Evolutionary conservation across 305 asterid genomes (phyloP).

Genomic region (Fraxinus greggii): DNA sequence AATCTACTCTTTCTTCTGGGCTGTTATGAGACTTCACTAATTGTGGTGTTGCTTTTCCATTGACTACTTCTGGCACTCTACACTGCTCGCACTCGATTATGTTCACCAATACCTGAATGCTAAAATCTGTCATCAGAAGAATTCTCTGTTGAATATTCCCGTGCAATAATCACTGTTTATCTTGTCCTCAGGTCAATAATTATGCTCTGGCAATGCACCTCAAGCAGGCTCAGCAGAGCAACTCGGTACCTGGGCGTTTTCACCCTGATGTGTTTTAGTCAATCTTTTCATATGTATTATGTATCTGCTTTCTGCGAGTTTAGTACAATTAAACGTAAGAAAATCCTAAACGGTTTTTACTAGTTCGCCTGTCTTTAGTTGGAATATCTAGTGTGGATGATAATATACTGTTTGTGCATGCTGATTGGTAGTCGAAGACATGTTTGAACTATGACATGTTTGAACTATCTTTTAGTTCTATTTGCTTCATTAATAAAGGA

Average conservation of each 20-base stretch:
- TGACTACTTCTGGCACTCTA: not conserved
- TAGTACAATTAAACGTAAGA: not conserved
- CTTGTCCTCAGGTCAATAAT: conserved; percentile 62
- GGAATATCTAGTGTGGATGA: not conserved
- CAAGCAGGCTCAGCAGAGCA: conserved; percentile 81
- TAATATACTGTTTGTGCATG: not conserved
- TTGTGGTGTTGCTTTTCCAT: not conserved
- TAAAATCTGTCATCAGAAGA: not conserved
- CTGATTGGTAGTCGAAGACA: not conserved
- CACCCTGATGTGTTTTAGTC: conserved; percentile 79
- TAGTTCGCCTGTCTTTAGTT: not conserved
- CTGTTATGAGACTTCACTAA: not conserved
- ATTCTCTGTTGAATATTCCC: not conserved
- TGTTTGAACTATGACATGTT: not conserved
- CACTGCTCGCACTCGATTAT: not conserved
- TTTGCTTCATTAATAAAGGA: not conserved
- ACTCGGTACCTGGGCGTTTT: conserved; percentile 67
- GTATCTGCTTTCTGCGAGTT: not conserved
- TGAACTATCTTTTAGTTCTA: conserved; percentile 1
- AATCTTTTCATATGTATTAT: not conserved
- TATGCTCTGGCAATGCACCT: conserved; percentile 89
- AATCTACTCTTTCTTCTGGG: not conserved
- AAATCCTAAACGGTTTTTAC: not conserved
- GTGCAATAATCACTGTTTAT: not conserved
- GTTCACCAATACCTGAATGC: not conserved